Conservation (phyloP, 75 land plant genomes). For the Cunninghamia lanceolata region DNA sequence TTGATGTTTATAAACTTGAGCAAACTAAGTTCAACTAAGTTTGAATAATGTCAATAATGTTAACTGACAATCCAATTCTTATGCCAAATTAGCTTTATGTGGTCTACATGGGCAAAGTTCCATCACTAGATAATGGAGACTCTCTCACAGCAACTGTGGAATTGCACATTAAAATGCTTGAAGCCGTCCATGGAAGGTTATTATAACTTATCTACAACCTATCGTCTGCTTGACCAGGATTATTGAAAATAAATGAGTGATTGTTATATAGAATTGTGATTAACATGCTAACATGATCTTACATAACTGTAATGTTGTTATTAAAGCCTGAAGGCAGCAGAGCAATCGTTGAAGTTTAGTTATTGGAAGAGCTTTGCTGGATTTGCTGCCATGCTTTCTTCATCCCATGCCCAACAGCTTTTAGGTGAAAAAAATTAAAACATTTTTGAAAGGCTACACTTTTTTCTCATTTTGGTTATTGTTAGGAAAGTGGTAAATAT, state of each 20-base stretch:
- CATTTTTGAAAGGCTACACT: too few relatives aligned
- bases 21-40: too few relatives aligned
- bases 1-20: too few relatives aligned
- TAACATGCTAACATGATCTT: too few relatives aligned
- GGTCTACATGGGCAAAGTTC: not conserved
- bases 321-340: constrained; percentile 15
- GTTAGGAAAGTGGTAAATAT: too few relatives aligned
- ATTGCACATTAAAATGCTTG: not conserved
- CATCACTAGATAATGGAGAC: not conserved
- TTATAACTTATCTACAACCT: not conserved
- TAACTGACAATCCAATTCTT: not conserved
- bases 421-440: not conserved
- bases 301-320: not conserved
- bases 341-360: constrained; percentile 26
- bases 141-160: not conserved
- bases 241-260: too few relatives aligned
- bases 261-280: too few relatives aligned
- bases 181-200: not conserved
- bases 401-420: not conserved
- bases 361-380: constrained; percentile 33
- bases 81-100: constrained; percentile 1
- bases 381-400: constrained; percentile 29
- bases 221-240: not conserved
- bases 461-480: too few relatives aligned
- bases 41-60: not conserved